phyloP scores from a whole-genome alignment of 768 basidiomycete genomes.

The Mycena chlorophos region DNA sequence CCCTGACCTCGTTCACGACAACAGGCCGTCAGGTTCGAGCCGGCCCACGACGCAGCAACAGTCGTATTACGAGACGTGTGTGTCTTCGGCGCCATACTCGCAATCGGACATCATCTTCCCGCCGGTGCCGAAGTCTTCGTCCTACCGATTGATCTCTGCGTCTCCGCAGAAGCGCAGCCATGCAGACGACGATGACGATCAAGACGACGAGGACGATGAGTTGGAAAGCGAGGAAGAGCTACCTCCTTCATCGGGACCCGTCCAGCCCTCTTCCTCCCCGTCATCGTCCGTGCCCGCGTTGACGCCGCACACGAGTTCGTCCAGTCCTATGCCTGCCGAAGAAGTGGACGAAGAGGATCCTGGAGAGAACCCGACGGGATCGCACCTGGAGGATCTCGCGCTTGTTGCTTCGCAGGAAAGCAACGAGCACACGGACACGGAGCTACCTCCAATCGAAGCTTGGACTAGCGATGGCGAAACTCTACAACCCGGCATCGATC shows the following conservation, averaged over 20 bases:
- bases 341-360: constrained; percentile 22
- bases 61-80: constrained; percentile 67
- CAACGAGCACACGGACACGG: not conserved
- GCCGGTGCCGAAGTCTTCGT: constrained; percentile 56
- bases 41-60: constrained; percentile 67
- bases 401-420: not conserved
- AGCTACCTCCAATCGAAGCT: constrained; percentile 37
- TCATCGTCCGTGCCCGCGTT: constrained; percentile 59
- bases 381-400: constrained; percentile 6
- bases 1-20: constrained; percentile 19
- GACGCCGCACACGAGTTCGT: constrained; percentile 62
- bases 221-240: constrained; percentile 14
- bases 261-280: constrained; percentile 33
- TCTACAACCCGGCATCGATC: constrained; percentile 43
- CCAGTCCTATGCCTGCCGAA: constrained; percentile 52
- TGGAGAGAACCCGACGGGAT: not conserved
- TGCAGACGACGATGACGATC: not conserved
- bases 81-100: constrained; percentile 44
- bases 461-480: constrained; percentile 22
- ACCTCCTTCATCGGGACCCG: not conserved
- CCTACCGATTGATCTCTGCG: constrained; percentile 29
- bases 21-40: constrained; percentile 33
- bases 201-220: constrained; percentile 5
- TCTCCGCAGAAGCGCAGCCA: not conserved
- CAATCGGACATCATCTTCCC: constrained; percentile 74